phyloP scores from a whole-genome alignment of 1,284 basidiomycete genomes.

The Microbotryum saponariae region DNA sequence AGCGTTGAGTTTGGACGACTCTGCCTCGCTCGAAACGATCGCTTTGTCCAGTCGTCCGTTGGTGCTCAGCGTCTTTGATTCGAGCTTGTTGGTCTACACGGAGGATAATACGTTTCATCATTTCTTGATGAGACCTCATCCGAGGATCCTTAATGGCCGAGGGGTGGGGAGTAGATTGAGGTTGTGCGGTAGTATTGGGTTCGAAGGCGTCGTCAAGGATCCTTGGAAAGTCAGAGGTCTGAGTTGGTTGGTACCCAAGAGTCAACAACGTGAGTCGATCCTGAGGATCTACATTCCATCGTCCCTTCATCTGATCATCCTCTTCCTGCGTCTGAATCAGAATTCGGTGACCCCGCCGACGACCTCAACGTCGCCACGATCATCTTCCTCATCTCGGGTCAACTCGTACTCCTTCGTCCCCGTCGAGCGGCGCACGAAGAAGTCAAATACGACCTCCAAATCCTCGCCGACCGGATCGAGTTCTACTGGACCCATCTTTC shows the following conservation, averaged over 20 bases:
- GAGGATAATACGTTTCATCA: conserved; percentile 92
- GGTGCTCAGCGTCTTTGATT: conserved; percentile 84
- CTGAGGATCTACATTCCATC: no score
- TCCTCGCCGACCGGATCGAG: conserved; percentile 90
- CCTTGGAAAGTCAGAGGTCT: conserved; percentile 80
- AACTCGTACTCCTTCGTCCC: conserved; percentile 67
- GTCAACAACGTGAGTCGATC: conserved; percentile 70
- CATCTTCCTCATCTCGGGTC: conserved; percentile 90
- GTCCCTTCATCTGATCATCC: background rate
- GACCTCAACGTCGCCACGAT: conserved; percentile 92
- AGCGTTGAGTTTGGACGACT: conserved; percentile 53
- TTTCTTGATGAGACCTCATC: conserved; percentile 75
- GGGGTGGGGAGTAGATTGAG: conserved; percentile 60
- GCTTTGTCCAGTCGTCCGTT: conserved; percentile 89
- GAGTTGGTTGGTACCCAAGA: conserved; percentile 92
- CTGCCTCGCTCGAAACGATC: conserved; percentile 70
- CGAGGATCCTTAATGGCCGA: conserved; percentile 51
- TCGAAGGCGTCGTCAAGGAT: conserved; percentile 79
- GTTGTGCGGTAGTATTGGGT: conserved; percentile 89
- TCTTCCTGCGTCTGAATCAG: conserved; percentile 43
- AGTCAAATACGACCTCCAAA: conserved; percentile 95
- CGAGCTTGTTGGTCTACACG: conserved; percentile 92
- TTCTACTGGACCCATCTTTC: conserved; percentile 97
- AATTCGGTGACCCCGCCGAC: conserved; percentile 85
- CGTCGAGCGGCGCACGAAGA: conserved; percentile 57